Evolutionary conservation across 768 basidiomycete species (phyloP), one percentile per base, ranked within the genome.

Genomic region (Exidia glandulosa): DNA sequence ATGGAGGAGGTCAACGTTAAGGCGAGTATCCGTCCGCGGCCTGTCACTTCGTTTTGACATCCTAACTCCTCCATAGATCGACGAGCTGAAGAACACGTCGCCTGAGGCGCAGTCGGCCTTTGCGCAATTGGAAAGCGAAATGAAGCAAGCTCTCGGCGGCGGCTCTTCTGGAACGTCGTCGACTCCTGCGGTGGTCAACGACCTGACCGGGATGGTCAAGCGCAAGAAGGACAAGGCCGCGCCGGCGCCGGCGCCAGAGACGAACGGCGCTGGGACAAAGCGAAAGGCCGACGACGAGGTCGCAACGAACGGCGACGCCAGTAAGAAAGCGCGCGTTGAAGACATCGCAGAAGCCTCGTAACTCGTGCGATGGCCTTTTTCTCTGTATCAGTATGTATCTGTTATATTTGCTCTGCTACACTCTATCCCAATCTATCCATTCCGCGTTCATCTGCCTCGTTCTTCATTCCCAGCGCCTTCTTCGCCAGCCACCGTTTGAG

Each of bases 11-110:
- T 97, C 29, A 86, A 87, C 2, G 72, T 88, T 56, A 97, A 96
- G 85, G 92, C 85, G 37, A 32, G 71, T 31, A 45, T 1, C 29
- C 33, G 16, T 56, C 9, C 14, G 23, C 29, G 7, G 0, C n/a
- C n/a, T n/a, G n/a, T n/a, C n/a, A n/a, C n/a, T n/a, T 25, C 16
- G 4, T 33, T 23, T 30, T n/a, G 3, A n/a, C 12, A n/a, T n/a
- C n/a, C n/a, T 19, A 54, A n/a, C 27, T 48, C 27, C 30, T 52
- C 33, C 14, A 13, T 62, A 94, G 91, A 85, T 97, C 19, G 94
- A 96, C 57, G 94, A 97, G 66, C 77, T 96, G 32, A 94, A 90
- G 73, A 83, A 84, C 3, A 79, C 85, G 4, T 93, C 93, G 0
- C 83, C 81, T 55, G 81, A 90, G 16, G 68, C 75, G 7, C 67